phyloP scores from a whole-genome alignment of 805 yeast species.

The Grigorovia transvaalensis region DNA sequence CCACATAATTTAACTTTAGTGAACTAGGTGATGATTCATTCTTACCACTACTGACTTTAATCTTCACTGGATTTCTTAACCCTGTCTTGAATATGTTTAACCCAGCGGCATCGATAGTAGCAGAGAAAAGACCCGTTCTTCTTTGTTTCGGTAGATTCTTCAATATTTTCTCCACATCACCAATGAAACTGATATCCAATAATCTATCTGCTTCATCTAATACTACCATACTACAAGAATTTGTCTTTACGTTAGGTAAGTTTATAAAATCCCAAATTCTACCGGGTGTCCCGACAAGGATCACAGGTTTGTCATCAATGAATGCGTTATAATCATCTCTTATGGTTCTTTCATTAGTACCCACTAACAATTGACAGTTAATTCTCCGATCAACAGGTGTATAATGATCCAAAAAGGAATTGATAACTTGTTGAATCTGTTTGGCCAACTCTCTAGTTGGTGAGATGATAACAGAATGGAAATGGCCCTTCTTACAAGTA shows the following conservation, averaged over 20 bases:
- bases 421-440: constrained; percentile 62
- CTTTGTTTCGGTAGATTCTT: constrained; percentile 76
- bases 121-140: constrained; percentile 88
- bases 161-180: constrained; percentile 58
- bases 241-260: constrained; percentile 45
- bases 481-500: constrained; percentile 46
- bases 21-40: constrained; percentile 43
- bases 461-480: constrained; percentile 62
- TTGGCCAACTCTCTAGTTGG: constrained; percentile 58
- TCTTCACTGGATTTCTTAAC: constrained; percentile 83
- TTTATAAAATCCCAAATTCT: constrained; percentile 65
- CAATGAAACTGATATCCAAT: constrained; percentile 64
- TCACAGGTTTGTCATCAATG: constrained; percentile 48
- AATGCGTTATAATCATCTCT: constrained; percentile 64
- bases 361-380: constrained; percentile 49
- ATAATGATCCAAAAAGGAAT: constrained; percentile 44
- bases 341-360: constrained; percentile 42
- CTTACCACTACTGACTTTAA: constrained; percentile 55
- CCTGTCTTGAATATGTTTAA: constrained; percentile 74
- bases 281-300: constrained; percentile 89
- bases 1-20: constrained; percentile 50
- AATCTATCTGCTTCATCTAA: constrained; percentile 91
- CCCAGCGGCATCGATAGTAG: constrained; percentile 81
- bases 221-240: constrained; percentile 60
- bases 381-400: constrained; percentile 38